Evolutionary conservation across 2,329 filamentous ascomycete species (phyloP).

Genomic region (Sclerotinia nivalis): DNA sequence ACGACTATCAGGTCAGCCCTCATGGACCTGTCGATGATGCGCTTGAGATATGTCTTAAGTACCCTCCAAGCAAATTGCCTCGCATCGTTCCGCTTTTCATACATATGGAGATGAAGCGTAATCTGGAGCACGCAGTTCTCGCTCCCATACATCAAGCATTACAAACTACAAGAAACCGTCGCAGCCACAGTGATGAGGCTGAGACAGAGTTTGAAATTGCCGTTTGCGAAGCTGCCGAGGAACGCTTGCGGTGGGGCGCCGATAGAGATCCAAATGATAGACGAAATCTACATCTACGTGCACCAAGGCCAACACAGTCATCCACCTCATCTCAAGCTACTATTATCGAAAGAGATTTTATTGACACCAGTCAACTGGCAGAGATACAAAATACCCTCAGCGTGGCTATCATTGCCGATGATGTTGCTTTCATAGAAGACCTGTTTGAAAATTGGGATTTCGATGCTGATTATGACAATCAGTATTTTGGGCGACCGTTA

Average conservation of each 20-base stretch:
- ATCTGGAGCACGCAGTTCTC: neutral
- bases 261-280: neutral
- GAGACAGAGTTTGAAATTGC: neutral
- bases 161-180: neutral
- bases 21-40: neutral
- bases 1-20: neutral
- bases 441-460: neutral
- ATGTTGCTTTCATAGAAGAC: neutral
- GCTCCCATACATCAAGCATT: neutral
- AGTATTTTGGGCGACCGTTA: neutral
- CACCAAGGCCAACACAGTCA: neutral
- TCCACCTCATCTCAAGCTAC: too few species aligned
- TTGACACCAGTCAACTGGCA: too few species aligned
- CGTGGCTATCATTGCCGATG: constrained; percentile 3
- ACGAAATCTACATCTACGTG: neutral
- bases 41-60: neutral
- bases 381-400: neutral
- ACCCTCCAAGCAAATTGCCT: neutral
- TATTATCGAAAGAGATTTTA: too few species aligned
- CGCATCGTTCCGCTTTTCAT: neutral
- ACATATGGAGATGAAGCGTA: constrained; percentile 1
- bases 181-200: neutral
- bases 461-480: neutral
- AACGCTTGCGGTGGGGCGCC: neutral
- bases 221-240: constrained; percentile 2